Evolutionary conservation across 2,329 filamentous ascomycete genomes (phyloP).

Genomic region (Trichothecium roseum): DNA sequence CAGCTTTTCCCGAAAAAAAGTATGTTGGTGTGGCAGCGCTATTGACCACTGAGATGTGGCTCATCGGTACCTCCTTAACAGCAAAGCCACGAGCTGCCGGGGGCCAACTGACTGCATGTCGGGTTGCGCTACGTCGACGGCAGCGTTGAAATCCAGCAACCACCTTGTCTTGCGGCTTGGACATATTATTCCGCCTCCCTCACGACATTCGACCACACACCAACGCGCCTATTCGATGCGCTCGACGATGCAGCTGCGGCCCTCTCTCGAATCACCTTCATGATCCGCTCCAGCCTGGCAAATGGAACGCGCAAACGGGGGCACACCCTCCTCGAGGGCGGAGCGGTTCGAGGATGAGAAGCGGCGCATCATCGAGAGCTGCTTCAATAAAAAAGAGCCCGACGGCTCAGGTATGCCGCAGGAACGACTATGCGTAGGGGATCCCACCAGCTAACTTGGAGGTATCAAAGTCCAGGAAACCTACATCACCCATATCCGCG

Average conservation of each 20-base stretch:
- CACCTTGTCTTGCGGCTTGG: no score
- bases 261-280: slow-evolving; percentile 10
- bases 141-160: no score
- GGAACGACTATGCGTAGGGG: background rate
- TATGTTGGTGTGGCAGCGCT: no score
- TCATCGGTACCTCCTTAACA: no score
- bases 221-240: no score
- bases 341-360: slow-evolving; percentile 97
- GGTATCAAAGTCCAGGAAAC: slow-evolving; percentile 51
- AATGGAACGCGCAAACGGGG: slow-evolving; percentile 30
- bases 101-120: no score
- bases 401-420: slow-evolving; percentile 68
- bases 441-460: slow-evolving; percentile 10
- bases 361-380: slow-evolving; percentile 84
- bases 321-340: slow-evolving; percentile 37
- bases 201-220: background rate
- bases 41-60: no score
- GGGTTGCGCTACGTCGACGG: no score
- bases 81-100: no score
- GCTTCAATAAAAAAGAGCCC: slow-evolving; percentile 80
- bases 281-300: slow-evolving; percentile 10
- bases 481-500: slow-evolving; percentile 94
- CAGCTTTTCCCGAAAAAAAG: slow-evolving; percentile 3
- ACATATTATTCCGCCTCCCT: no score
- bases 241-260: slow-evolving; percentile 9